phyloP scores from a whole-genome alignment of 2,329 filamentous ascomycete genomes.

The Colletotrichum chlorophyti region DNA sequence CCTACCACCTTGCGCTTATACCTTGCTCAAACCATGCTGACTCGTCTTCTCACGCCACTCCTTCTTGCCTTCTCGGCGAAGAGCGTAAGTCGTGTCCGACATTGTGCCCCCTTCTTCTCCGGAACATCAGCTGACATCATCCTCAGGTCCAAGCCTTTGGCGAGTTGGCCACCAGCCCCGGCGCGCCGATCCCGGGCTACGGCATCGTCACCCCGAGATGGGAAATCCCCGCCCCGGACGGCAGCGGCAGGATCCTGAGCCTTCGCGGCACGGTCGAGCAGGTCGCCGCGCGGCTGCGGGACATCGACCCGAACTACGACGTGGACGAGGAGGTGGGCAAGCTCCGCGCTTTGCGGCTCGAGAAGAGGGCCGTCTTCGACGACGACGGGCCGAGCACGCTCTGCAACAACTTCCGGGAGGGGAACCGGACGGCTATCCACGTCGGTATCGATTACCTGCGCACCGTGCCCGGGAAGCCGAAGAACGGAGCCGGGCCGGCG shows the following conservation, averaged over 20 bases:
- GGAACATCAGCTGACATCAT: background rate
- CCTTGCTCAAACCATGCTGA: too few relatives aligned
- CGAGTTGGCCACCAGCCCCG: background rate
- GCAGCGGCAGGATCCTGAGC: background rate
- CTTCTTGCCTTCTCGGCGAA: background rate
- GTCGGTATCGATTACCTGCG: conserved; percentile 4
- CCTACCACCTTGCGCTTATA: too few relatives aligned
- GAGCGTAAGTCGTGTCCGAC: background rate
- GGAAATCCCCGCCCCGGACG: conserved; percentile 1
- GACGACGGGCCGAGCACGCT: background rate
- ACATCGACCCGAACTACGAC: background rate
- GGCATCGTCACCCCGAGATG: conserved; percentile 1
- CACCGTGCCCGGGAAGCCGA: conserved; percentile 1
- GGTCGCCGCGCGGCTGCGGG: background rate
- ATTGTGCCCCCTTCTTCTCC: background rate
- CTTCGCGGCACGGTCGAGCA: conserved; percentile 7
- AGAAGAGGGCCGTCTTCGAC: background rate
- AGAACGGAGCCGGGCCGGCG: conserved; percentile 9
- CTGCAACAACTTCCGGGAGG: conserved; percentile 12
- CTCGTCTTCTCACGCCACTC: too few relatives aligned
- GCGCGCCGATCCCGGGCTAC: background rate
- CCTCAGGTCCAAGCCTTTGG: background rate
- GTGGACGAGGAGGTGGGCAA: background rate
- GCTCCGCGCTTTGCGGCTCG: background rate
- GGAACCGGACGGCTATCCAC: conserved; percentile 1